Conservation (phyloP, 306 rosid species). For the Oemleria cerasiformis region DNA sequence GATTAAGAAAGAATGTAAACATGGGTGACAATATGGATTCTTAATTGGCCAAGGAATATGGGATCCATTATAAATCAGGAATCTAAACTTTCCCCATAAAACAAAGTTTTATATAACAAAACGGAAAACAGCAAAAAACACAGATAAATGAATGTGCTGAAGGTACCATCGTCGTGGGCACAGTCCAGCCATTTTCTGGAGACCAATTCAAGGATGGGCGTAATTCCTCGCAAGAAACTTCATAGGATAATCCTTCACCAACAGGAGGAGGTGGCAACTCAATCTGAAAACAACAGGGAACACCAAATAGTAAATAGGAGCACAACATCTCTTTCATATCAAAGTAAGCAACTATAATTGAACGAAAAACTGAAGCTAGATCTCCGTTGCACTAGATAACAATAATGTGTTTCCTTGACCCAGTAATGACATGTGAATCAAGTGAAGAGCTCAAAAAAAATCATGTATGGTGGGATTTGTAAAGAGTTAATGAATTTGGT, state of each 20-base stretch:
- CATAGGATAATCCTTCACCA: conserved; percentile 72
- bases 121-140: background rate
- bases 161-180: conserved; percentile 51
- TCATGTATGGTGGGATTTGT: background rate
- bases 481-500: background rate
- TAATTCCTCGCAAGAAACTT: conserved; percentile 53
- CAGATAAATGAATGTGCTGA: conserved; percentile 3
- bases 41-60: background rate
- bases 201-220: conserved; percentile 86
- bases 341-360: background rate
- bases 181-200: conserved; percentile 66
- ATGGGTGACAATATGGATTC: background rate
- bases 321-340: background rate
- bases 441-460: background rate
- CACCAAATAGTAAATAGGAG: background rate
- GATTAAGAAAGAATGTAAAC: background rate
- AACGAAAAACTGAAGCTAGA: background rate
- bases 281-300: conserved; percentile 42
- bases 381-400: background rate
- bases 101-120: background rate
- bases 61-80: background rate
- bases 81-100: background rate
- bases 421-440: background rate
- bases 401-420: too few species aligned
- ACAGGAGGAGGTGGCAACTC: conserved; percentile 64